These are phyloP conservation scores for Haplosporangium sp. DNA, from an alignment of 371 early-diverging fungal species.

Conservation along the genomic window DNA sequence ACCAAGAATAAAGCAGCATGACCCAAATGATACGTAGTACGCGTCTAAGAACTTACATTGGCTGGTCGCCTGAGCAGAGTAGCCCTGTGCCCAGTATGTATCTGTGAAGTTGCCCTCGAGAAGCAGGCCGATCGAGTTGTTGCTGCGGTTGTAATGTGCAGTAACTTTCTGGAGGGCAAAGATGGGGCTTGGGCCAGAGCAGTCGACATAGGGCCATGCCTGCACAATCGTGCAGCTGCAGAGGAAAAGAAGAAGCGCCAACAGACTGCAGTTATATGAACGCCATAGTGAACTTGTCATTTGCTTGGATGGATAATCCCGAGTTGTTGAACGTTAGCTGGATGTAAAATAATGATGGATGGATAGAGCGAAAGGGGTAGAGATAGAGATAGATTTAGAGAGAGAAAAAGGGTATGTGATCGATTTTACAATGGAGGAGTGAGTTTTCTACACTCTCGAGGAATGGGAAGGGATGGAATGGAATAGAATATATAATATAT, in stretches of 20 bases:
- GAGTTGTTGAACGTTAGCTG: too few species aligned
- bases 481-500: neutral
- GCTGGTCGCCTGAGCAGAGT: slow-evolving; percentile 26
- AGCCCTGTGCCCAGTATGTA: slow-evolving; percentile 45
- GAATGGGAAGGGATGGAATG: neutral
- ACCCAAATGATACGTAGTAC: too few species aligned
- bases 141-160: slow-evolving; percentile 34
- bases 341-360: too few species aligned
- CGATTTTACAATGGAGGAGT: neutral
- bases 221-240: neutral
- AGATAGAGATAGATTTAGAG: too few species aligned
- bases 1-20: neutral
- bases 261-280: neutral
- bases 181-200: slow-evolving; percentile 35
- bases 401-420: neutral
- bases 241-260: slow-evolving; percentile 5
- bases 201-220: slow-evolving; percentile 49
- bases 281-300: slow-evolving; percentile 6
- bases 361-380: too few species aligned
- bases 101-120: slow-evolving; percentile 38
- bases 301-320: too few species aligned
- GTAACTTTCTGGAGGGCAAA: slow-evolving; percentile 22
- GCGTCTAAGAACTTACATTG: slow-evolving; percentile 26
- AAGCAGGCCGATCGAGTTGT: slow-evolving; percentile 36
- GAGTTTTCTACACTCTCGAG: neutral